Evolutionary conservation across 176 grass and related monocot species (phyloP), one percentile per base, ranked within the genome.

Genomic region (Cymbopogon citratus): DNA sequence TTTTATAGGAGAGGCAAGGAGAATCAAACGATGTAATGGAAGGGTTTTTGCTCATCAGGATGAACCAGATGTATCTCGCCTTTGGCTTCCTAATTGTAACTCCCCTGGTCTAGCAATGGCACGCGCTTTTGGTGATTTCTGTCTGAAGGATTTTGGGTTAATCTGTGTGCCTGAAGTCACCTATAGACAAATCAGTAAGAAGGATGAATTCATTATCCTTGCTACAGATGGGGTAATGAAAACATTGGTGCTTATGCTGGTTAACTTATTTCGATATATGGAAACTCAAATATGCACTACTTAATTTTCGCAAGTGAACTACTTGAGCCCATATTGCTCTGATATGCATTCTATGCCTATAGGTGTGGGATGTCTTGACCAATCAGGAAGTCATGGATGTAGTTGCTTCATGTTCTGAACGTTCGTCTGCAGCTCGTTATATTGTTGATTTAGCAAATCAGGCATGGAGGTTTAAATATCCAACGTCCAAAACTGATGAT

Each of bases 321-420:
- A 33, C 56, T 68, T 56, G 28, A 62, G 31, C 13, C 57, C 40
- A 28, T 62, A 49, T 38, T 73, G 64, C 21, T 66, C 46, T 77
- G 34, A 66, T 48, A 78, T 66, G 31, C 4, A 24, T 28, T 87
- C 23, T 77, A 27, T 84, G n/a, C 19, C 36, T 27, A 72, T 77
- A 94, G 92, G 89, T 92, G 3, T 94, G 92, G 92, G 92, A 94
- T 85, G 92, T 94, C 11, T 65, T 94, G 39, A 85, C 92, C 54
- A 94, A 94, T 68, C 81, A 89, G 49, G 92, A 92, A 82, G 92
- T 91, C 29, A 84, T 94, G 34, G 81, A 94, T 71, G 67, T 85
- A 44, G 80, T 94, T 67, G 87, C 87, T 33, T 85, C 84, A 5
- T 86, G 87, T n/a, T 88, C 84, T 45, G 70, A 61, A 21, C 74